Conservation (phyloP, 257 asterid genomes). For the Buddleja alternifolia region DNA sequence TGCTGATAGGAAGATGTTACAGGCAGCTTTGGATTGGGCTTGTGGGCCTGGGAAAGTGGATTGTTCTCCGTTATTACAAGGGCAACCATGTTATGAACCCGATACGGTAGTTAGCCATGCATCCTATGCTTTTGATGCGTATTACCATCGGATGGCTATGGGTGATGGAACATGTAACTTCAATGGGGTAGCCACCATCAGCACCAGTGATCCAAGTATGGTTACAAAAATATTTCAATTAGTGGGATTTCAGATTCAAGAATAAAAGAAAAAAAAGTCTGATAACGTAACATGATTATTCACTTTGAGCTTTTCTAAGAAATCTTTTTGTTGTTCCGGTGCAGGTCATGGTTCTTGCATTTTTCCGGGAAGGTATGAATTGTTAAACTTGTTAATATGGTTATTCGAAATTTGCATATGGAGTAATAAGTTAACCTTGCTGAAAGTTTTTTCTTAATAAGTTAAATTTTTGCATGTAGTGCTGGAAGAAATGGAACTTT, state of each 20-base stretch:
- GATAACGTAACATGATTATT: no score
- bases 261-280: no score
- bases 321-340: slow-evolving; percentile 11
- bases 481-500: slow-evolving; percentile 70
- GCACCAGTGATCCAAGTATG: slow-evolving; percentile 83
- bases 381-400: background rate
- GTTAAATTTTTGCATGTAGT: slow-evolving; percentile 39
- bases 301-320: background rate
- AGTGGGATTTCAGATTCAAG: no score
- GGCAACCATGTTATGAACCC: slow-evolving; percentile 76
- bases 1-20: slow-evolving; percentile 76
- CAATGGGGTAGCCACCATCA: slow-evolving; percentile 85
- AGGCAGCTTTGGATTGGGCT: slow-evolving; percentile 94
- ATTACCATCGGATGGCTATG: slow-evolving; percentile 79
- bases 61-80: slow-evolving; percentile 73
- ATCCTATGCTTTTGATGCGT: slow-evolving; percentile 88
- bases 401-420: no score
- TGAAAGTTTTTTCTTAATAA: no score
- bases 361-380: slow-evolving; percentile 81
- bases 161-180: slow-evolving; percentile 79
- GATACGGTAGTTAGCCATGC: slow-evolving; percentile 76
- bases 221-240: slow-evolving; percentile 13
- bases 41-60: slow-evolving; percentile 94
- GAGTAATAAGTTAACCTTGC: background rate
- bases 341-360: slow-evolving; percentile 83